Evolutionary conservation across 805 yeast species (phyloP), one percentile per base, ranked within the genome.

Genomic region (Tetrapisispora arboricola): DNA sequence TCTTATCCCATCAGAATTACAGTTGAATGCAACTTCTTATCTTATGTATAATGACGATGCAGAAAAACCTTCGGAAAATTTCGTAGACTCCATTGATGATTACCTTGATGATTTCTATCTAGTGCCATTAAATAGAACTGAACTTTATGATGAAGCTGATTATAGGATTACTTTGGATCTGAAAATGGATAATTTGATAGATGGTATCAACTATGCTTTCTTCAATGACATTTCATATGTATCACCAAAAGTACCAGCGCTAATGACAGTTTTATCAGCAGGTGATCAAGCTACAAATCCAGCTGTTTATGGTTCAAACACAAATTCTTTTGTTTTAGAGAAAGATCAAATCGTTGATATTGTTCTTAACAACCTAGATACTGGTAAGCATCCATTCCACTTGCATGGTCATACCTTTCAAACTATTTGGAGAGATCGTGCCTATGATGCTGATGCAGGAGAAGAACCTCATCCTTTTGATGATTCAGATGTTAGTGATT

Each of bases 321-420:
- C 94, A 40, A 72, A 88, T 57, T 54, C 95, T 0, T 70, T 72
- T 57, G 85, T 90, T 13, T 66, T 90, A 72, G 53, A 59, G 36
- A 61, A 61, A 36, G 65, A 65, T 44, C 71, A 68, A 41, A 67
- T 83, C 44, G 73, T 90, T 26, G 94, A 90, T 58, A 74, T 90
- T 50, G 83, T 84, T 6, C 56, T 90, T 32, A 90, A 90, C 70
- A 88, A 87, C 64, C 66, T 66, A 45, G 98, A 90, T 63, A 76
- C 94, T 6, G 96, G 97, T 59, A 81, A 72, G 53, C 98, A 90
- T 68, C 97, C 98, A 24, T 90, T 90, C 92, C 98, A 90, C 66
- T 68, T 90, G 59, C 98, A 90, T 67, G 98, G 98, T 25, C 72
- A 68, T 39, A 75, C 63, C 38, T 90, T 88, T 84, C 96, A 90